These are phyloP conservation scores for Phytophthora crassamura DNA, from an alignment of 352 stramenopile species.

Conservation along the genomic window DNA sequence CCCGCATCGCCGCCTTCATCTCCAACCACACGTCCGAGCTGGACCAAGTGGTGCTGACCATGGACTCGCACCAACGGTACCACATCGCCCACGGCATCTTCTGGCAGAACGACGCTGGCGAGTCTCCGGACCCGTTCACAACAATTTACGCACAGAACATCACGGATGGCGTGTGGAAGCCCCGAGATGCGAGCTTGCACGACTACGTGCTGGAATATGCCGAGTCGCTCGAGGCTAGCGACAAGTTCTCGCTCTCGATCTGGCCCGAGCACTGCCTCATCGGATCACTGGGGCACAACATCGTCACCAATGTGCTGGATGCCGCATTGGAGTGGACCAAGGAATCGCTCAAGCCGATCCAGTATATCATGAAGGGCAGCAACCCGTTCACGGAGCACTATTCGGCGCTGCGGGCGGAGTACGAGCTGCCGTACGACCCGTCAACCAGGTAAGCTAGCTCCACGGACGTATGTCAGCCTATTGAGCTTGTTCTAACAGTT, in stretches of 20 bases:
- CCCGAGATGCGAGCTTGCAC: slow-evolving; percentile 55
- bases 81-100: slow-evolving; percentile 94
- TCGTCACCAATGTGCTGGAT: slow-evolving; percentile 78
- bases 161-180: slow-evolving; percentile 46
- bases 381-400: slow-evolving; percentile 96
- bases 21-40: slow-evolving; percentile 53
- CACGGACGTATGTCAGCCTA: slow-evolving; percentile 15
- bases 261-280: slow-evolving; percentile 97
- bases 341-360: slow-evolving; percentile 52
- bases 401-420: slow-evolving; percentile 91
- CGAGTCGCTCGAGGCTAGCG: slow-evolving; percentile 72
- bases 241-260: slow-evolving; percentile 91
- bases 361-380: slow-evolving; percentile 91
- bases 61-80: slow-evolving; percentile 94
- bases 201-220: slow-evolving; percentile 91
- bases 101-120: slow-evolving; percentile 70
- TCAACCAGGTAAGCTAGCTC: slow-evolving; percentile 39
- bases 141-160: slow-evolving; percentile 88
- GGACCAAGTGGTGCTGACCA: slow-evolving; percentile 90
- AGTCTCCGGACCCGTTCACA: slow-evolving; percentile 90
- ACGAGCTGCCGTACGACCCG: slow-evolving; percentile 69
- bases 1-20: slow-evolving; percentile 88
- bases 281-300: slow-evolving; percentile 82
- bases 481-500: background rate
- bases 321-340: slow-evolving; percentile 85